phyloP scores from a whole-genome alignment of 176 grass and related monocot genomes.

The Pontederia paniculata region DNA sequence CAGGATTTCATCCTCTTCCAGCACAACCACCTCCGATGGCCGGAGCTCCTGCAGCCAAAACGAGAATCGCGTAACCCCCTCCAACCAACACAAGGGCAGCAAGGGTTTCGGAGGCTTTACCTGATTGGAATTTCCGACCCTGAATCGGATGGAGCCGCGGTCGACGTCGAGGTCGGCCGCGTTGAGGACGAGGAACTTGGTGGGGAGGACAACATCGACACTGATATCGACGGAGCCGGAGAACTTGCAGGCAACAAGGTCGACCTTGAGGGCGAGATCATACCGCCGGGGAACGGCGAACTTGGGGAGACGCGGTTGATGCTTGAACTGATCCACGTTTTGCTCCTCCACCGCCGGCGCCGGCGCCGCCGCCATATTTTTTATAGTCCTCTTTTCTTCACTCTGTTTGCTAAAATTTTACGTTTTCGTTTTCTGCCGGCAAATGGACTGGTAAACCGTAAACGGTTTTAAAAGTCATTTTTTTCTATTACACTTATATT shows the following conservation, averaged over 20 bases:
- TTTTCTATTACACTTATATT: too few relatives aligned
- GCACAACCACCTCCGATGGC: conserved; percentile 24
- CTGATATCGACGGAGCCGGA: conserved; percentile 26
- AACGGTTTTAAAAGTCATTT: too few relatives aligned
- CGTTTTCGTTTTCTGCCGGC: too few relatives aligned
- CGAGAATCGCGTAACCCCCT: neutral
- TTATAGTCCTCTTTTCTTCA: too few relatives aligned
- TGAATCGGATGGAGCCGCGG: conserved; percentile 31
- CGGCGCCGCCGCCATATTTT: too few relatives aligned
- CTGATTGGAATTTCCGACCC: neutral
- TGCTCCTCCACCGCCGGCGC: neutral
- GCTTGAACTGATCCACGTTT: conserved; percentile 29
- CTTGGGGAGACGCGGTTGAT: conserved; percentile 36
- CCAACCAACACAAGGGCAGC: neutral
- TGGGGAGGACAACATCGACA: conserved; percentile 35
- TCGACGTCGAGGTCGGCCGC: conserved; percentile 46
- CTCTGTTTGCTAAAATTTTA: too few relatives aligned
- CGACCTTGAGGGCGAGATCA: conserved; percentile 38
- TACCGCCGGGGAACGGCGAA: conserved; percentile 50
- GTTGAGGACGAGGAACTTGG: conserved; percentile 70
- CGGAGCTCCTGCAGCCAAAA: conserved; percentile 12
- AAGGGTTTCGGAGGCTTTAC: neutral
- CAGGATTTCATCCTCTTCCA: conserved; percentile 49
- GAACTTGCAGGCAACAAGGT: conserved; percentile 52
- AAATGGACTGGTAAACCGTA: too few relatives aligned